Evolutionary conservation across 106 monocot species (phyloP), one percentile per base, ranked within the genome.

Genomic region (Platanthera guangdongensis): DNA sequence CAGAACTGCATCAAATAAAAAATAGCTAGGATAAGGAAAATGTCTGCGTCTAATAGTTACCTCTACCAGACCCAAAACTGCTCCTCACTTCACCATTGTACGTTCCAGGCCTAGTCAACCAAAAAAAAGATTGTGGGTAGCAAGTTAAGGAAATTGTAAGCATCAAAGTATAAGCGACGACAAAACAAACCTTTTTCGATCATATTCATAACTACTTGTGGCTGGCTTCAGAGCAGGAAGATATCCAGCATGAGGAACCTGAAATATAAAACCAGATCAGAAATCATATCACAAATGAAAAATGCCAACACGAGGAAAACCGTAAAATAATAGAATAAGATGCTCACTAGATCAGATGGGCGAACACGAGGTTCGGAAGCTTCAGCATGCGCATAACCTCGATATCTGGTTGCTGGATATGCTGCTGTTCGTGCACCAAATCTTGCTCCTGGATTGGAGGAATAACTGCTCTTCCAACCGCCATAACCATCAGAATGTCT

Each of bases 211-310:
- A 25, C n/a, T 22, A 82, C 77, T 54, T 2, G 22, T 71, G n/a
- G 50, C 73, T 63, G 48, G 82, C 22, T 71, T 70, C 55, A 70
- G 68, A 71, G 88, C 60, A 72, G 84, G 85, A 62, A 88, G 59
- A 47, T 77, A 84, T 64, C 88, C 88, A 49, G 85, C 85, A 80
- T 88, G 88, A 75, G 88, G 85, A 65, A 67, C 84, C 85, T 88
- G 77, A 77, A 57, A 5, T 28, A 51, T 11, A 65, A 28, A 65
- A 65, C 3, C 65, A 4, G 10, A 30, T 65, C 3, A 65, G 0
- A 30, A 30, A 65, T 39, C 65, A 65, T 32, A 67, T 49, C 8
- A 4, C 7, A 47, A 59, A 2, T 3, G 63, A 30, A 74, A 11
- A 57, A 5, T 81, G 65, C 11, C 16, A 0, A 51, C 13, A 49